phyloP scores from a whole-genome alignment of 148 eudicot species.

The Rhododendron ovatum region DNA sequence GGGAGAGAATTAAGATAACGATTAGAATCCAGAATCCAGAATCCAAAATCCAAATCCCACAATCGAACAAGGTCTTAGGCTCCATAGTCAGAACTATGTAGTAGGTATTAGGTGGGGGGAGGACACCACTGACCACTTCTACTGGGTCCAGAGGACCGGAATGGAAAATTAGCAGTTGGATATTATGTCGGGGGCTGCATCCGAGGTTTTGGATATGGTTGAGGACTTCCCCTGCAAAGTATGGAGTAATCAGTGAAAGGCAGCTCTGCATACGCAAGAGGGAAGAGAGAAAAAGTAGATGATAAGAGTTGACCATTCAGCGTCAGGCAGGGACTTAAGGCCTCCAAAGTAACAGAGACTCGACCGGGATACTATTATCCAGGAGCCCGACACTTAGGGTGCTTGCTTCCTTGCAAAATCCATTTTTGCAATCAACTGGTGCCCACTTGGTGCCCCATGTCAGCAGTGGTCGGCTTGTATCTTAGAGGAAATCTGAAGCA shows the following conservation, averaged over 20 bases:
- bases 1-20: no score
- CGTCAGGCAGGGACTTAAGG: not conserved
- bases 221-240: not conserved
- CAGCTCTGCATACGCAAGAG: not conserved
- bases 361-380: not conserved
- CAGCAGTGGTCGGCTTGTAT: not conserved
- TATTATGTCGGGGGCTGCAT: not conserved
- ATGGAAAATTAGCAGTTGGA: not conserved
- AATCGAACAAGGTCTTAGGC: not conserved
- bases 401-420: not conserved
- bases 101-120: not conserved
- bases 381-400: not conserved
- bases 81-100: not conserved
- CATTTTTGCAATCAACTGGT: not conserved
- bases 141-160: not conserved
- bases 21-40: no score
- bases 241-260: not conserved
- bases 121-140: not conserved
- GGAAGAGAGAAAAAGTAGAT: not conserved
- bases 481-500: not conserved
- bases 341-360: not conserved
- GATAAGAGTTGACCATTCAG: not conserved
- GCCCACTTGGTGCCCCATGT: not conserved
- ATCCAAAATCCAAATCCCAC: no score
- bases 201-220: not conserved